Conservation (phyloP, 2,329 filamentous ascomycete genomes). For the Hypoxylon sp. region DNA sequence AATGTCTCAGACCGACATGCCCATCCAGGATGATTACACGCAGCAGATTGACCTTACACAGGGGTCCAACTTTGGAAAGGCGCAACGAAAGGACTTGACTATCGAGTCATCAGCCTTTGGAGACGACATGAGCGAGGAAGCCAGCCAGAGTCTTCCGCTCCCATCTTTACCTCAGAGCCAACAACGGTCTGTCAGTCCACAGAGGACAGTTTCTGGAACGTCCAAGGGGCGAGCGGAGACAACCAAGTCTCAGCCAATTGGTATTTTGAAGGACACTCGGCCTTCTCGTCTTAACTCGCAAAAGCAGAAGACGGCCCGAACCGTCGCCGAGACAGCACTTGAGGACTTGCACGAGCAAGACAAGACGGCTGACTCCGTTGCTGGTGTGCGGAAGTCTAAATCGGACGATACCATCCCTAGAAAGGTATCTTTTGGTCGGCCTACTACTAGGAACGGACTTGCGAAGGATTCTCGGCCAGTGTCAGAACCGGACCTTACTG, state of each 20-base stretch:
- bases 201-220: slow-evolving; percentile 36
- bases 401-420: slow-evolving; percentile 34
- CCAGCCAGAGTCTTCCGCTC: slow-evolving; percentile 53
- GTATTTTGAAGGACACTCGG: slow-evolving; percentile 58
- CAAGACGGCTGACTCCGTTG: slow-evolving; percentile 13
- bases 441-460: slow-evolving; percentile 12
- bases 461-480: slow-evolving; percentile 21
- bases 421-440: slow-evolving; percentile 40
- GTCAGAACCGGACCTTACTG: slow-evolving; percentile 51
- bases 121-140: slow-evolving; percentile 48
- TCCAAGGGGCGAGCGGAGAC: slow-evolving; percentile 40
- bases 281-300: slow-evolving; percentile 46
- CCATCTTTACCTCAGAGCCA: slow-evolving; percentile 47
- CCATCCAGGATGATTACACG: slow-evolving; percentile 58
- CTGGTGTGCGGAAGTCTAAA: slow-evolving; percentile 32
- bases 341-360: slow-evolving; percentile 41
- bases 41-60: slow-evolving; percentile 57
- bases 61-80: slow-evolving; percentile 54
- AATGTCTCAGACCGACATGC: slow-evolving; percentile 53
- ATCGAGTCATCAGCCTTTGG: slow-evolving; percentile 44
- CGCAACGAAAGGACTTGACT: slow-evolving; percentile 46
- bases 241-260: slow-evolving; percentile 48
- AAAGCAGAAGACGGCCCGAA: slow-evolving; percentile 32
- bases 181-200: slow-evolving; percentile 41
- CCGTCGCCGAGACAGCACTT: slow-evolving; percentile 5